Evolutionary conservation across 2,329 filamentous ascomycete species (phyloP).

Genomic region (Microsporum canis): DNA sequence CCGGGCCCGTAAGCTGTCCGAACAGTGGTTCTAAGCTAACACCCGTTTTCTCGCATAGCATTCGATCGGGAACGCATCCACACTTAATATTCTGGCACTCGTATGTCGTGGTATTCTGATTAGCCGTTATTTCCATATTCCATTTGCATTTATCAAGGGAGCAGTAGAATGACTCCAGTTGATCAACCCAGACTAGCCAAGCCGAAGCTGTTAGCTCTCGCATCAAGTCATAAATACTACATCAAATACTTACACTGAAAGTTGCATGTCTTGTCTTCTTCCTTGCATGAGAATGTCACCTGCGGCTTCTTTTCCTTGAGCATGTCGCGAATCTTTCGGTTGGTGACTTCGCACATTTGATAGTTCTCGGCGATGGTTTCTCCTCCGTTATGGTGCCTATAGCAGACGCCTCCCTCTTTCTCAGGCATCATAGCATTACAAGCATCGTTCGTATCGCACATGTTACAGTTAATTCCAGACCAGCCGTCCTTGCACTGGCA

Average conservation of each 20-base stretch:
- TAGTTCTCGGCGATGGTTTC: constrained; percentile 88
- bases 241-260: constrained; percentile 64
- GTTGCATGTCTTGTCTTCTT: constrained; percentile 64
- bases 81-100: constrained; percentile 75
- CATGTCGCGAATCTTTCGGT: constrained; percentile 80
- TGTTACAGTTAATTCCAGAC: constrained; percentile 96
- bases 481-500: constrained; percentile 90
- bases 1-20: constrained; percentile 74
- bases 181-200: constrained; percentile 75
- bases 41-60: constrained; percentile 84
- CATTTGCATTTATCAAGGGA: constrained; percentile 71
- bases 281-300: constrained; percentile 86
- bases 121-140: constrained; percentile 53
- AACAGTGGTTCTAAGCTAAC: constrained; percentile 71
- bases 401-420: constrained; percentile 74
- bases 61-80: constrained; percentile 76
- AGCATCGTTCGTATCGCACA: constrained; percentile 71
- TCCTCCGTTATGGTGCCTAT: constrained; percentile 81
- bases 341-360: constrained; percentile 96
- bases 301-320: constrained; percentile 77
- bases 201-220: constrained; percentile 14
- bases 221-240: constrained; percentile 14
- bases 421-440: constrained; percentile 83
- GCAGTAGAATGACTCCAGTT: constrained; percentile 93
- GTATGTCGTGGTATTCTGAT: constrained; percentile 73